These are phyloP conservation scores for Alnus glutinosa DNA, from an alignment of 306 rosid species.

Conservation along the genomic window DNA sequence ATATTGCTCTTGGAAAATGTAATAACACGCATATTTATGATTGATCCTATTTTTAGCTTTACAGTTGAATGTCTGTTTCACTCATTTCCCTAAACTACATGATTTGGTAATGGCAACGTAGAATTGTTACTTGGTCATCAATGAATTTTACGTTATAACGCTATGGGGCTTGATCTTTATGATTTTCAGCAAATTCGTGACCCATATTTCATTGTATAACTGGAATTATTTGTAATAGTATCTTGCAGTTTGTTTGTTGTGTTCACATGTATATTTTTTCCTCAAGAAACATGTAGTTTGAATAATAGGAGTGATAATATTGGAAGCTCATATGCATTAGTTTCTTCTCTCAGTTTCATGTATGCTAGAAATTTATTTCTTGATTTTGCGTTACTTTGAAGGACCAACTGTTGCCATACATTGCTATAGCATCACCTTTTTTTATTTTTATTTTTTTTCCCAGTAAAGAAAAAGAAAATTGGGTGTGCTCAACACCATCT, in stretches of 20 bases:
- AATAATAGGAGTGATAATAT: background rate
- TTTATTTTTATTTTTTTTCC: too few relatives aligned
- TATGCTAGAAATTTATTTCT: slow-evolving; percentile 2
- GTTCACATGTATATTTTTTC: background rate
- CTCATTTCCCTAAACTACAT: background rate
- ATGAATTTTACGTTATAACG: background rate
- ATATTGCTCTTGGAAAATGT: slow-evolving; percentile 95
- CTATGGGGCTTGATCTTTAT: background rate
- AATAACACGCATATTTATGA: slow-evolving; percentile 29
- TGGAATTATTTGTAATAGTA: background rate
- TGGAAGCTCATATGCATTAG: slow-evolving; percentile 1
- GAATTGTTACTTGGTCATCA: background rate
- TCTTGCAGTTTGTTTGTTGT: background rate
- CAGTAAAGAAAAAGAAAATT: background rate
- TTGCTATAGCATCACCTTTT: background rate
- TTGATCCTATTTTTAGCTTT: slow-evolving; percentile 12
- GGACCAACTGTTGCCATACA: background rate
- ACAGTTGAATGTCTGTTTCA: background rate
- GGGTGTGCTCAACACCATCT: background rate
- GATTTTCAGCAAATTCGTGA: background rate
- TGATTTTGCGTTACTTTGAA: slow-evolving; percentile 7
- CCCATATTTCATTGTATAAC: background rate
- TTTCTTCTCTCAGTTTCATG: background rate
- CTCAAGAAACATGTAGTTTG: background rate
- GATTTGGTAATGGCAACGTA: background rate